phyloP scores from a whole-genome alignment of 2,329 filamentous ascomycete genomes.

The Grosmannia penicillata region DNA sequence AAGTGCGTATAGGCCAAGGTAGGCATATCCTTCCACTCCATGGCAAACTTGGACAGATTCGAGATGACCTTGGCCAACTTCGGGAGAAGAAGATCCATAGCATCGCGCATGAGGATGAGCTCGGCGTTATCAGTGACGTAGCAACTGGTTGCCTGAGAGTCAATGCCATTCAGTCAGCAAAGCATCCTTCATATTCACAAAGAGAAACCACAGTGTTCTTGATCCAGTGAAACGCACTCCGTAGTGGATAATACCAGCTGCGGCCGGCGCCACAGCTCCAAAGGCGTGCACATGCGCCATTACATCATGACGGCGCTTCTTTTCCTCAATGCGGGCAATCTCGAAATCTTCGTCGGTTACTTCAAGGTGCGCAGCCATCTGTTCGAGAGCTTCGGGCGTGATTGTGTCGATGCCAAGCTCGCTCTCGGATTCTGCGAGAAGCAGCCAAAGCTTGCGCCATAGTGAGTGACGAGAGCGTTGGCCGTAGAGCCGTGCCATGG shows the following conservation, averaged over 20 bases:
- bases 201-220: no score
- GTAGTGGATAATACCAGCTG: neutral
- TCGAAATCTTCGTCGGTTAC: neutral
- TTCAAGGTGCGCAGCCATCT: conserved; percentile 55
- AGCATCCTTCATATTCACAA: no score
- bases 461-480: conserved; percentile 58
- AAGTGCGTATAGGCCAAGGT: conserved; percentile 1
- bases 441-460: conserved; percentile 76
- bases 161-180: no score
- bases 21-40: conserved; percentile 1
- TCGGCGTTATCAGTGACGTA: conserved; percentile 4
- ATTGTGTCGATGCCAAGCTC: conserved; percentile 63
- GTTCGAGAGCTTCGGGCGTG: conserved; percentile 54
- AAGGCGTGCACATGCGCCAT: conserved; percentile 1
- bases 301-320: neutral
- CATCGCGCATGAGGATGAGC: conserved; percentile 18
- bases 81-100: conserved; percentile 56
- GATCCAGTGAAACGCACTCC: conserved; percentile 9
- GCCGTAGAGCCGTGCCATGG: conserved; percentile 69
- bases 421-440: conserved; percentile 69
- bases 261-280: neutral
- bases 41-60: neutral
- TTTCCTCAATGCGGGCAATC: neutral
- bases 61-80: conserved; percentile 34
- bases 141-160: neutral